Evolutionary conservation across 352 stramenopile genomes (phyloP).

Genomic region (Pythium rishiriense): DNA sequence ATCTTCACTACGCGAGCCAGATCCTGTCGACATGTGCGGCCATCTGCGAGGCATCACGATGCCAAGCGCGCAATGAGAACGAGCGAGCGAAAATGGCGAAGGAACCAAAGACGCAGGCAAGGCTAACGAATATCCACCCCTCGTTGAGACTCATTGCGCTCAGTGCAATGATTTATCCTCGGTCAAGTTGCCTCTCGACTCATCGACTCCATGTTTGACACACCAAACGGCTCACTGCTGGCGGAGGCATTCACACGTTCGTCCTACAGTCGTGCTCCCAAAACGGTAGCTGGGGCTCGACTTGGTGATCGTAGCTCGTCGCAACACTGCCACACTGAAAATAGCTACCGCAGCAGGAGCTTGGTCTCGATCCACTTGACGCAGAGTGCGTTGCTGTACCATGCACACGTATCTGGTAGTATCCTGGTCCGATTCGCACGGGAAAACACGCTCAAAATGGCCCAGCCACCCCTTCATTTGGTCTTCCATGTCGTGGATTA

Average conservation of each 20-base stretch:
- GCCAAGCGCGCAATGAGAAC: too few species aligned
- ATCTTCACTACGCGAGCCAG: too few species aligned
- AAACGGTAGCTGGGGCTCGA: slow-evolving; percentile 15
- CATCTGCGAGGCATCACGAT: too few species aligned
- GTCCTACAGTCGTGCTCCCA: neutral
- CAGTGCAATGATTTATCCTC: too few species aligned
- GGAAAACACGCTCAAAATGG: slow-evolving; percentile 76
- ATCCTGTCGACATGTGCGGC: too few species aligned
- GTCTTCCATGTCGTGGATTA: slow-evolving; percentile 68
- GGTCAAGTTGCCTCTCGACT: too few species aligned
- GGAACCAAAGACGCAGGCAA: too few species aligned
- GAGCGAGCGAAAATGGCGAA: too few species aligned
- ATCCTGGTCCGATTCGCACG: slow-evolving; percentile 24
- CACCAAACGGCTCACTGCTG: neutral
- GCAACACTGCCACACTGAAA: neutral
- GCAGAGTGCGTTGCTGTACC: slow-evolving; percentile 64
- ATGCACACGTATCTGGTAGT: slow-evolving; percentile 43
- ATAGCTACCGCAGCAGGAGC: neutral
- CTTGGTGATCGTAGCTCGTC: neutral
- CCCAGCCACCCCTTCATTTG: slow-evolving; percentile 66
- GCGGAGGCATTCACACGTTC: neutral
- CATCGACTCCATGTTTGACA: neutral
- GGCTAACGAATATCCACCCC: too few species aligned
- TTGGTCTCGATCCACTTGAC: slow-evolving; percentile 61
- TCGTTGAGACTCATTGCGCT: too few species aligned